Percentiles rank a stretch among this genome's conserved stretches.
Evolutionary conservation across 768 basidiomycete genomes (phyloP).

Genomic region (Inosperma sp.): DNA sequence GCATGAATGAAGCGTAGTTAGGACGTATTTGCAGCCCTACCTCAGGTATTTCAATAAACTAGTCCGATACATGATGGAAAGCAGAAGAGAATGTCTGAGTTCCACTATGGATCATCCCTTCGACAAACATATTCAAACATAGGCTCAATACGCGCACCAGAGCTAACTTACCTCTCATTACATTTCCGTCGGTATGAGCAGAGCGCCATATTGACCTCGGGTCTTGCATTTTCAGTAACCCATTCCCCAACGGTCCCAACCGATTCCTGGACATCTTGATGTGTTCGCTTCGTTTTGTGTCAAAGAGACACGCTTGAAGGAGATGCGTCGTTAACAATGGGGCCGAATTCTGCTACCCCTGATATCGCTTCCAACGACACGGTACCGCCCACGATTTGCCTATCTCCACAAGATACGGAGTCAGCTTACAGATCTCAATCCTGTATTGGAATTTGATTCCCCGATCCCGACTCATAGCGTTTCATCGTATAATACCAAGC

Average conservation of each 20-base stretch:
- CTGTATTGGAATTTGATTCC: background rate
- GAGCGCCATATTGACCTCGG: no score
- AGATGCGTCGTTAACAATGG: constrained; percentile 8
- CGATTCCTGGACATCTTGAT: constrained; percentile 4
- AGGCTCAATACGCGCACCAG: no score
- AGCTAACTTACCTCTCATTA: no score
- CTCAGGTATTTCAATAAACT: no score
- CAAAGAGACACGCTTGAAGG: constrained; percentile 9
- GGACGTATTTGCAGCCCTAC: no score
- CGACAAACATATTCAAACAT: no score
- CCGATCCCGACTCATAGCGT: constrained; percentile 6
- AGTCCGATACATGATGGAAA: no score
- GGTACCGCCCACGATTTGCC: constrained; percentile 6
- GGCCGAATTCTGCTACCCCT: constrained; percentile 5
- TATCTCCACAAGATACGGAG: background rate
- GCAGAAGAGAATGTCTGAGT: no score
- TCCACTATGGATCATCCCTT: no score
- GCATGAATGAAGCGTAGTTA: no score
- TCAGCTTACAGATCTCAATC: constrained; percentile 3
- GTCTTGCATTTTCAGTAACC: no score
- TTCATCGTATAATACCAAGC: background rate
- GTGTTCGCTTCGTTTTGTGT: constrained; percentile 3
- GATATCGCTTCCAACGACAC: constrained; percentile 8
- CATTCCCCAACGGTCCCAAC: background rate
- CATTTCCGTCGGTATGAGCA: no score